Evolutionary conservation across 108 stramenopile species (phyloP), one percentile per base, ranked within the genome.

Genomic region (Schizochytrium sp.): DNA sequence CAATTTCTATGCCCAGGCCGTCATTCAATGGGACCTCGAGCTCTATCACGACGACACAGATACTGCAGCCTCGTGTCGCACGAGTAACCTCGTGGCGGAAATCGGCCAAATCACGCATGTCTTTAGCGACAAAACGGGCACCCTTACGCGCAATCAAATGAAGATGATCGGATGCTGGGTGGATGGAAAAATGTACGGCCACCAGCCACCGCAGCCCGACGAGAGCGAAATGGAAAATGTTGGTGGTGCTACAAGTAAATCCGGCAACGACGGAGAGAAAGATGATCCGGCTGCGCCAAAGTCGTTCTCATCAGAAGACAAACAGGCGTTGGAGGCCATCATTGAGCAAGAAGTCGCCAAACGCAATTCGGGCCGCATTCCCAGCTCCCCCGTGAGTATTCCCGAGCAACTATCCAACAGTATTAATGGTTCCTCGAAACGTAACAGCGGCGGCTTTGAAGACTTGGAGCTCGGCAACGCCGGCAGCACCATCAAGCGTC

Each of bases 111-210:
- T 92, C 48, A 88, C 69, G 34, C 88, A 90, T 60, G 58, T 92
- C 47, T 92, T 92, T 57, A 95, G 95, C 1, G 97, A 98, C 89
- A 98, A 98, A 87, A 98, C 97, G 44, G 99, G 99, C 28, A 99
- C 99, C 19, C 91, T 99, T 63, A 99, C 99, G 16, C 96, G 95
- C 63, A 99, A 99, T 90, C 94, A 98, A 5, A 99, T 99, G 99
- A 93, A 96, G 87, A 98, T 99, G 90, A 96, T 96, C 88, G 92
- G 97, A 25, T 98, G 96, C 89, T 96, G 96, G 44, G 96, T 98
- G 43, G 96, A 95, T 72, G 97, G 96, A 53, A 88, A 90, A 59
- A 69, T 96, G n/a, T 98, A 97, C 90, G 98, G 98, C 18, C 63
- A 89, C 25, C 29, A 88, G 72, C 87, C 89, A 14, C 51, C 58